Percentiles rank a stretch among this genome's conserved stretches.
phyloP scores from a whole-genome alignment of 2,329 filamentous ascomycete genomes.

The Thermomyces lanuginosus region DNA sequence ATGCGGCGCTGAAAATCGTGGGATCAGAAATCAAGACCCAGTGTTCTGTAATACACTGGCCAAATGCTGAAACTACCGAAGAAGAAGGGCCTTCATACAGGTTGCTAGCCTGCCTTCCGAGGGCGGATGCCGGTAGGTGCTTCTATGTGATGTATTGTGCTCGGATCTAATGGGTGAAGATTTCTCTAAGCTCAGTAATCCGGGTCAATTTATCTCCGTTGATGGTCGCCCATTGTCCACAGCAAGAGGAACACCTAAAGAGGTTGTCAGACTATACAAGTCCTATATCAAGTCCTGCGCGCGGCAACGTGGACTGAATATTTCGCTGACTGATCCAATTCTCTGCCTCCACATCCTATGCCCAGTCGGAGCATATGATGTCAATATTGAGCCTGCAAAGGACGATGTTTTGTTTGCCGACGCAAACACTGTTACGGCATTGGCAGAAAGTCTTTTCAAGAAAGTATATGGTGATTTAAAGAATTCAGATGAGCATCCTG shows the following conservation, averaged over 20 bases:
- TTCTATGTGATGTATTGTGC: neutral
- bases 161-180: slow-evolving; percentile 18
- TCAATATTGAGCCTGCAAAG: slow-evolving; percentile 47
- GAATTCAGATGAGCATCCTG: neutral
- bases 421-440: slow-evolving; percentile 24
- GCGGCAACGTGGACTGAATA: slow-evolving; percentile 9
- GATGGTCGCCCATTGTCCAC: slow-evolving; percentile 40
- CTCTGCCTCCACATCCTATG: slow-evolving; percentile 39
- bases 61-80: slow-evolving; percentile 13
- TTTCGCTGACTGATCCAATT: slow-evolving; percentile 36
- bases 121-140: slow-evolving; percentile 21
- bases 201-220: slow-evolving; percentile 38
- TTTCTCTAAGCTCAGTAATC: slow-evolving; percentile 16
- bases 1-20: slow-evolving; percentile 40
- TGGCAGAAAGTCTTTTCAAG: slow-evolving; percentile 31
- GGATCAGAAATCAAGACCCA: slow-evolving; percentile 38
- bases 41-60: slow-evolving; percentile 24
- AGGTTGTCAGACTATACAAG: slow-evolving; percentile 37
- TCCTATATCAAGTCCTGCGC: slow-evolving; percentile 28
- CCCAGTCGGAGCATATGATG: slow-evolving; percentile 40
- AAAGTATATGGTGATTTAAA: slow-evolving; percentile 18
- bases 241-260: slow-evolving; percentile 35
- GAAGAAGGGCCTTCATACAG: slow-evolving; percentile 18
- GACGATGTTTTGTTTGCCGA: slow-evolving; percentile 46
- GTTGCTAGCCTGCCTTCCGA: slow-evolving; percentile 36